Evolutionary conservation across 2,329 filamentous ascomycete species (phyloP), one percentile per base, ranked within the genome.

Genomic region (Cercospora sp.): DNA sequence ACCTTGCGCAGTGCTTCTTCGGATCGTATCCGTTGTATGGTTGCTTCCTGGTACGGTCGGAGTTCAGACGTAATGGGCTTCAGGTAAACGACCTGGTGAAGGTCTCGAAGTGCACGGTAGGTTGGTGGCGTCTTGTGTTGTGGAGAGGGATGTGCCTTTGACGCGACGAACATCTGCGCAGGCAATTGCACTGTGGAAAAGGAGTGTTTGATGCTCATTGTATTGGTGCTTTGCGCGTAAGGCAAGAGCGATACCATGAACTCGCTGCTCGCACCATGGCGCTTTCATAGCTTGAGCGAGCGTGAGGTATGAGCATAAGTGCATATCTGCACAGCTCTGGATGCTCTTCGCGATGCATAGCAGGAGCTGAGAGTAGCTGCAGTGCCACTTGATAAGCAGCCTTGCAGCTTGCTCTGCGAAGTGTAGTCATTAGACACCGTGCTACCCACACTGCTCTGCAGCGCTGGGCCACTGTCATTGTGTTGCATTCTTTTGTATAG

Each of bases 1-100:
- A 58, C 59, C 8, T 28, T 60, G 12, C 66, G 42, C 7, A 65
- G 57, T 31, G 57, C 62, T 59, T 68, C 66, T 31, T 68, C 66
- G 26, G 62, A 65, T 9, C 20, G 48, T 8, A 36, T 57, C 42
- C 45, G 31, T 55, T 39, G 23, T 26, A 48, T 65, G 12, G 26
- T 23, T 9, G 63, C n/a, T n/a, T 20, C 20, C 23, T 31, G 53
- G 33, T 53, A 16, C 23, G 23, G 23, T 9, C 13, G 48, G 5
- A 23, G 48, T 18, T 65, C 42, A 28, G 23, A 53, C 13, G 16
- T 12, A 33, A 36, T 31, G 18, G 55, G 31, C 55, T 33, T 59
- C n/a, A 18, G n/a, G 5, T 20, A 10, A 7, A 6, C 18, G 8
- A 36, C 16, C 16, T 36, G 55, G 10, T 59, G 30, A n/a, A 31